Conservation (phyloP, 257 asterid species). For the Knoxia roxburghii region DNA sequence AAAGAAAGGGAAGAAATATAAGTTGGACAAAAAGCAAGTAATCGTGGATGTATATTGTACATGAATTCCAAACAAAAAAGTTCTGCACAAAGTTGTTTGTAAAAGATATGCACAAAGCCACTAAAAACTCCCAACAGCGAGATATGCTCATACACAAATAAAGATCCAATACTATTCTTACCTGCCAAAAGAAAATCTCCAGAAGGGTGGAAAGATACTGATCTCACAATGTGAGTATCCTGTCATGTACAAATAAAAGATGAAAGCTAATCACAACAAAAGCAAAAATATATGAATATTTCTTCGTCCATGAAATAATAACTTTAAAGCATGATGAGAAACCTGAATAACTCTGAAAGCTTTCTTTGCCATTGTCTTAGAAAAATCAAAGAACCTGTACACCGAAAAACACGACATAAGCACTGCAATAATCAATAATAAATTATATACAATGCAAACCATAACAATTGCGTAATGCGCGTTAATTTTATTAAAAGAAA, state of each 20-base stretch:
- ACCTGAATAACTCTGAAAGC: conserved; percentile 86
- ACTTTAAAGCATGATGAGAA: not conserved
- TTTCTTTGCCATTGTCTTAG: conserved; percentile 66
- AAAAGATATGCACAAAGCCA: not conserved
- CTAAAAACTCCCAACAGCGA: not conserved
- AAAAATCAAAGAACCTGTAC: conserved; percentile 84
- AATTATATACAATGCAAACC: conserved; percentile 10
- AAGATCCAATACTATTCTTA: conserved; percentile 25
- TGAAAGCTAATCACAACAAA: not conserved
- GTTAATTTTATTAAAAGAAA: not conserved
- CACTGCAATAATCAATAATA: conserved; percentile 4
- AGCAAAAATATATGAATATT: not conserved
- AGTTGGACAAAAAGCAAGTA: not conserved
- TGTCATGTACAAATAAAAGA: conserved; percentile 20
- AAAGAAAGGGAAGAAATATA: not conserved
- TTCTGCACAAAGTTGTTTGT: not conserved
- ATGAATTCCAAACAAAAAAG: not conserved
- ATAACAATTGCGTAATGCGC: not conserved
- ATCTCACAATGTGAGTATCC: conserved; percentile 75
- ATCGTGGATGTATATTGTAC: not conserved
- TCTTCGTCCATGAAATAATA: not conserved
- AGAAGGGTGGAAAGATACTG: conserved; percentile 69
- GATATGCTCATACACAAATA: not conserved
- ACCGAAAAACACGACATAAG: not conserved
- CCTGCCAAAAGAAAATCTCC: conserved; percentile 83